Base-by-base conservation (phyloP, 257 asterid genomes). In the Ophiorrhiza pumila region DNA sequence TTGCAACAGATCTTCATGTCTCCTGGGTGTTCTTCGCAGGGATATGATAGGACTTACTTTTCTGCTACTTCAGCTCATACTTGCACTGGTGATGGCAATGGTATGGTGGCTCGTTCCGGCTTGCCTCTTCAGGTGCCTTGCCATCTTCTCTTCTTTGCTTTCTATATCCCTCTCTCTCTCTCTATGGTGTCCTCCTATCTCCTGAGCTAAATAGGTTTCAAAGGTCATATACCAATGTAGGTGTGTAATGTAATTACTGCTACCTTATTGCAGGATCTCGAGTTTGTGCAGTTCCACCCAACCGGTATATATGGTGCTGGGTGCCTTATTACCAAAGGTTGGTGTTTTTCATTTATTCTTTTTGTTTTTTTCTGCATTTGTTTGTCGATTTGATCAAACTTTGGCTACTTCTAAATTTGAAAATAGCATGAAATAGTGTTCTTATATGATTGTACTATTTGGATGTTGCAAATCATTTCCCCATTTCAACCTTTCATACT, bases 271-370 rank as follows among this genome's bases (percentile, higher is more conserved):
- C 90, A 94, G 98, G 99, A 94, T 85, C 96, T 91, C 62, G 99
- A 94, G 80, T 94, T 94, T 80, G 96, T 94, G 75, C 99, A 94
- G 81, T 94, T 94, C 74, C 99, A 94, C 74, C 98, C 98, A 31
- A 94, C 99, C 7, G 99, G 99, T 71, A 91, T 94, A 80, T 94
- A 94, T 79, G 99, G 99, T 73, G 99, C 99, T 77, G 99, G 99
- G 66, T 91, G 97, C 82, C 98, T 94, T 78, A 94, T 91, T 58
- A 91, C 99, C 53, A 98, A 94, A 90, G 99, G 98, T 91, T 42
- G 43, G 43, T 46, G 50, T 61, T 77, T 35, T 61, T 72, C 35
- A 55, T 17, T 69, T 12, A 56, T 12, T 15, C 46, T 25, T 56
- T 42, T 3, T 17, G 27, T 42, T 41, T 25, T 65, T 32, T 64